Evolutionary conservation across 129 eudicot genomes (phyloP), one percentile per base, ranked within the genome.

Genomic region (Kitagawia praeruptora): DNA sequence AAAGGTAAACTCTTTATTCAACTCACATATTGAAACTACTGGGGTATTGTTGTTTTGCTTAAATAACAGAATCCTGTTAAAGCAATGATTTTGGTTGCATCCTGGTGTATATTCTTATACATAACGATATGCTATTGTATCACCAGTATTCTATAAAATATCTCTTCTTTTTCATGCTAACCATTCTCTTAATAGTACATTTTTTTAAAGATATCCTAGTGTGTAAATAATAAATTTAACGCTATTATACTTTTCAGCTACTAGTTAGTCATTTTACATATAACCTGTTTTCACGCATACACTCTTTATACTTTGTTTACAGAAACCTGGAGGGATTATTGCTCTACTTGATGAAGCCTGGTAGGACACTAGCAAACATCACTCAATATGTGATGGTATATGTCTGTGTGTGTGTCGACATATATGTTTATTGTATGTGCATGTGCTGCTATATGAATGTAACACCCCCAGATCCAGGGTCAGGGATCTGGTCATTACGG

Each of bases 271-370:
- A 77, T 14, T 81, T 54, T 49, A 46, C 61, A 77, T 66, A 69
- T 77, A 51, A 77, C 66, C 31, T 67, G 23, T 16, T 27, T 79
- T 54, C 64, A 56, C 21, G 25, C 53, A 21, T 51, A 27, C 23
- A 46, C 27, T 79, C 27, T 53, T 73, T 80, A 61, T 73, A 42
- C 73, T 80, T 77, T 37, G 72, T 85, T 85, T 86, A 89, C 92
- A 94, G 98, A 94, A 94, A 91, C 98, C 98, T 78, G 98, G 97
- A 83, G 98, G 98, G 66, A 89, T 91, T 82, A 84, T 94, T 85
- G 97, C 98, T 80, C 91, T 94, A 82, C 98, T 94, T 77, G 98
- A 94, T 85, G 98, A 94, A 85, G 98, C 98, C 80, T 94, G 98
- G 97, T 94, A 89, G 49, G 78, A 45, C 25, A 34, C 38, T 81